Base-by-base conservation (phyloP, 345 rosid genomes). In the Boechera divaricarpa region DNA sequence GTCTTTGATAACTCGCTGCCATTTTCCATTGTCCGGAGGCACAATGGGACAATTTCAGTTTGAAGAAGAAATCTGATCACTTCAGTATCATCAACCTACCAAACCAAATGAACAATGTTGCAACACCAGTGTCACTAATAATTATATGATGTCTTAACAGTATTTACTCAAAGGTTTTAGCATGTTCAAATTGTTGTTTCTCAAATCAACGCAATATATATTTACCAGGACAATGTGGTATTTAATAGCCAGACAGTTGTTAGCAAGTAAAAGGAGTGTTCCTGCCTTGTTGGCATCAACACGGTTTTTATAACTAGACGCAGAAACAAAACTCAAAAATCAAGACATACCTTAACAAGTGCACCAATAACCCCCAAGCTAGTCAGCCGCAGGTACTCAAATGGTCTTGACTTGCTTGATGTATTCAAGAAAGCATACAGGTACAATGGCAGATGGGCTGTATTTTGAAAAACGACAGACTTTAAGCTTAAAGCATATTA, bases 281-380 rank as follows among this genome's bases (percentile, higher is more conserved):
- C 54, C 13, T 70, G 24, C 57, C 68, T 63, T 56, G 2, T 35
- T 26, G 12, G 49, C 52, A 63, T 63, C 49, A 77, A 63, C 41
- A 70, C 5, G 47, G 18, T 8, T 70, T 47, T 49, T 5, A 26
- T 33, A 47, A 29, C 18, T 56, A 10, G 67, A 56, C 0, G 31
- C 35, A 4, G 32, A 12, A 29, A n/a, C 21, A 45, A 5, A 59
- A 58, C 11, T 45, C 5, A 56, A 10, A 54, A 38, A 58, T 24
- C 51, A 71, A n/a, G 63, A 59, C 21, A 44, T 80, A 89, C 92
- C 89, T 88, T 86, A 59, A 83, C 85, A 24, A 91, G 76, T 33
- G 89, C 85, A 32, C 84, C 87, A 49, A 89, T 83, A 41, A 91
- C 91, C 39, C 87, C 85, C 79, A 91, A 83, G 83, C 90, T 83